Conservation (phyloP, 352 stramenopile species). For the Phytophthora colocasiae region DNA sequence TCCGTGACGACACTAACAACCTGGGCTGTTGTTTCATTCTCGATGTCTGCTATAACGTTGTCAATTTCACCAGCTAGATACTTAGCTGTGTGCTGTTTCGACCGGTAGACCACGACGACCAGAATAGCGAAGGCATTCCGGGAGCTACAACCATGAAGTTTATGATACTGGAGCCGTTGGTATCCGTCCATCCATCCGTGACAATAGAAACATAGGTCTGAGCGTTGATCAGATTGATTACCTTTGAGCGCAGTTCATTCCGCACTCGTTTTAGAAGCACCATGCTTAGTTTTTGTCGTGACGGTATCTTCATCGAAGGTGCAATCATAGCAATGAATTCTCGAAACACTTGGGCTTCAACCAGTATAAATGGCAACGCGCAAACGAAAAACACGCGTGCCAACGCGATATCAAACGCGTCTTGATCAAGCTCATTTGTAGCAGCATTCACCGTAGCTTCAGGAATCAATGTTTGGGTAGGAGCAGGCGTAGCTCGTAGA, state of each 20-base stretch:
- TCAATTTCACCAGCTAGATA: neutral
- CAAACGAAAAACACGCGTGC: constrained; percentile 10
- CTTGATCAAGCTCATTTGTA: neutral
- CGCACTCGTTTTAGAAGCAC: neutral
- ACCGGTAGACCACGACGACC: neutral
- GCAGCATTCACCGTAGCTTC: neutral
- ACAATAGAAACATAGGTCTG: neutral
- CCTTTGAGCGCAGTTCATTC: neutral
- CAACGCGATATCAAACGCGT: constrained; percentile 10
- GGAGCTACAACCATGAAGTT: neutral
- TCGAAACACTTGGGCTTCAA: constrained; percentile 10
- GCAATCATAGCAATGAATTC: constrained; percentile 10
- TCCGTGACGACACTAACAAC: neutral
- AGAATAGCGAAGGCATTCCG: neutral
- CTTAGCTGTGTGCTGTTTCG: neutral
- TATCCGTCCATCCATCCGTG: neutral
- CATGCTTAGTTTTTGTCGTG: neutral
- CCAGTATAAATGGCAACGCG: constrained; percentile 8
- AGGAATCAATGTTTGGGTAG: neutral
- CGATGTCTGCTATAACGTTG: neutral
- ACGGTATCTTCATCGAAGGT: neutral
- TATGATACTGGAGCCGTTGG: neutral
- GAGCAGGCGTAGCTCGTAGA: neutral
- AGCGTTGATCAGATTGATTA: neutral
- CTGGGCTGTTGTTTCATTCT: neutral